Percentiles rank a stretch among this genome's conserved stretches.
phyloP scores from a whole-genome alignment of 2,329 filamentous ascomycete genomes.

The Diaporthe capsici region DNA sequence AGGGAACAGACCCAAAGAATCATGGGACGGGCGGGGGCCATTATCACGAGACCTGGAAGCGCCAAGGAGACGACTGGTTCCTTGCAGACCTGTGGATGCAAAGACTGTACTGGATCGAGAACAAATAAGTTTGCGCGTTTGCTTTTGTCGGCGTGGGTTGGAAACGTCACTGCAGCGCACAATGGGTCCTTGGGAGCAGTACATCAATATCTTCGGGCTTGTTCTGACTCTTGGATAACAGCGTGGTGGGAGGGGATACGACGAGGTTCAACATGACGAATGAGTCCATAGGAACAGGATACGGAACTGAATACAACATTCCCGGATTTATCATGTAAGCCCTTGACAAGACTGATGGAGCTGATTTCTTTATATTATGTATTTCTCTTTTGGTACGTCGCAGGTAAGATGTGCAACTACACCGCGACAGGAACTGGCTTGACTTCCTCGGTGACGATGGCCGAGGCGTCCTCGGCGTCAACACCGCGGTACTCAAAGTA shows the following conservation, averaged over 20 bases:
- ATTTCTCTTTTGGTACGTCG: neutral
- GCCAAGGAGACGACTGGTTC: conserved; percentile 38
- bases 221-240: neutral
- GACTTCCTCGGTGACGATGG: neutral
- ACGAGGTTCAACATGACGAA: neutral
- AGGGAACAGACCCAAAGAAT: neutral
- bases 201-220: neutral
- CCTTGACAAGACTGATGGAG: neutral
- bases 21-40: conserved; percentile 36
- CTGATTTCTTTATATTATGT: neutral
- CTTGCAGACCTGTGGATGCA: conserved; percentile 34
- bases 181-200: neutral
- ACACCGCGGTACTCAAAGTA: conserved; percentile 57
- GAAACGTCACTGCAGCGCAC: neutral
- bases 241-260: no score
- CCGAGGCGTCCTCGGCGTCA: conserved; percentile 39
- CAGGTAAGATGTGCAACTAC: neutral
- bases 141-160: neutral
- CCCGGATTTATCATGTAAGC: neutral
- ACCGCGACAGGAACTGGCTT: neutral
- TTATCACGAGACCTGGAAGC: conserved; percentile 39
- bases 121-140: neutral
- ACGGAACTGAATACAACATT: neutral
- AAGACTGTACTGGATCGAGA: conserved; percentile 25
- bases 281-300: neutral